Conservation (phyloP, 208 protist species). For the Acanthamoeba royreba region DNA sequence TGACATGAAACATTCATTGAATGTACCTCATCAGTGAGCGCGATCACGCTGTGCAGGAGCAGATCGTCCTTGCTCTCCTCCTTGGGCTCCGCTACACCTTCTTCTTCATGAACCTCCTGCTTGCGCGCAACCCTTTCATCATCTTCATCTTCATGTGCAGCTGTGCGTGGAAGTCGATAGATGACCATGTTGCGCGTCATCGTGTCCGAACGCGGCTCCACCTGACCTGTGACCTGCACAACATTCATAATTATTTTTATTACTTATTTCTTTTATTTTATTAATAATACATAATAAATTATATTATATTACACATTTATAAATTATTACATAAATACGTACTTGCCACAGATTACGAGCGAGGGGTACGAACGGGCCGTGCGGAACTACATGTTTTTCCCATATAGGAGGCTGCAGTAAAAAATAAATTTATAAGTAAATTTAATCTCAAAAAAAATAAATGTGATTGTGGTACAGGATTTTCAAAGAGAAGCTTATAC, state of each 20-base stretch:
- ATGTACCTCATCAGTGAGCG: neutral
- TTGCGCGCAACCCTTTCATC: neutral
- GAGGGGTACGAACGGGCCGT: neutral
- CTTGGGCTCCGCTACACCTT: neutral
- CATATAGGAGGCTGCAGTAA: neutral
- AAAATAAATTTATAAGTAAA: too few species aligned
- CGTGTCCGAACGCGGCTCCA: neutral
- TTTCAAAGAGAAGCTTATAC: neutral
- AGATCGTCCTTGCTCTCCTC: slow-evolving; percentile 6
- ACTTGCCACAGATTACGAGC: neutral
- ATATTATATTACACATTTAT: too few species aligned
- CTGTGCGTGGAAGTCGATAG: neutral
- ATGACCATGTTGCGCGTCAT: slow-evolving; percentile 9
- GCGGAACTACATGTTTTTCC: neutral
- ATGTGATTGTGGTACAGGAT: too few species aligned
- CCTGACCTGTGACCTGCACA: neutral
- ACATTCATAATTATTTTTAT: neutral
- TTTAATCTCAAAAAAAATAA: too few species aligned
- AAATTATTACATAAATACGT: too few species aligned
- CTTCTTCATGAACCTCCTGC: neutral
- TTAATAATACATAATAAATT: too few species aligned
- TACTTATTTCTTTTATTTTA: neutral
- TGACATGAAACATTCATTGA: neutral
- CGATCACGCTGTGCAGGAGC: slow-evolving; percentile 17
- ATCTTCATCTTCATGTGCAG: neutral